phyloP scores from a whole-genome alignment of 768 basidiomycete species.

The Leccinum fibrillosum region DNA sequence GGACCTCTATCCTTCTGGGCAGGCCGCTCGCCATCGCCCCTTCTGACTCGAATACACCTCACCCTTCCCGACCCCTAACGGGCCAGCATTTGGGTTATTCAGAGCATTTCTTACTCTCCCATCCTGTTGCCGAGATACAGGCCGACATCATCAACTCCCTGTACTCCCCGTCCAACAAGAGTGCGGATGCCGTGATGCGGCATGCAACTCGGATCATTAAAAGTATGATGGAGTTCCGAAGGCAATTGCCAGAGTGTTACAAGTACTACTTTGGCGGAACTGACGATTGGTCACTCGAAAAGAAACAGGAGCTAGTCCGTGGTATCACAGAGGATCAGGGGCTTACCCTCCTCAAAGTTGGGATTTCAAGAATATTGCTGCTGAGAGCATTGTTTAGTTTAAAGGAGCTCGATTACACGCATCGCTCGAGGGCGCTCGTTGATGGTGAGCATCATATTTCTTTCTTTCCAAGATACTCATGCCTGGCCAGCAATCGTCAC shows the following conservation, averaged over 20 bases:
- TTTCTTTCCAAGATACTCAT: slow-evolving; percentile 6
- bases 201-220: slow-evolving; percentile 79
- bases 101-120: slow-evolving; percentile 76
- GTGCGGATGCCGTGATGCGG: slow-evolving; percentile 65
- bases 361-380: slow-evolving; percentile 75
- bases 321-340: slow-evolving; percentile 80
- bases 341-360: slow-evolving; percentile 77
- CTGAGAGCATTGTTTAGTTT: slow-evolving; percentile 77
- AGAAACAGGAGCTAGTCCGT: slow-evolving; percentile 61
- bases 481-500: slow-evolving; percentile 67
- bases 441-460: slow-evolving; percentile 54
- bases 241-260: slow-evolving; percentile 68
- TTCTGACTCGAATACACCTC: slow-evolving; percentile 79
- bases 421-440: slow-evolving; percentile 67
- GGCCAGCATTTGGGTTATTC: slow-evolving; percentile 50
- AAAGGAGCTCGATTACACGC: slow-evolving; percentile 62
- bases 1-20: slow-evolving; percentile 83
- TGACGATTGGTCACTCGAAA: slow-evolving; percentile 67
- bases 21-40: slow-evolving; percentile 81
- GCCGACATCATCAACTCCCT: slow-evolving; percentile 87
- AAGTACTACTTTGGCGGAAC: slow-evolving; percentile 76
- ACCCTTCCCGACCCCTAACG: slow-evolving; percentile 46
- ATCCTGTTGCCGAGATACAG: slow-evolving; percentile 78
- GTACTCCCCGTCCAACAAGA: slow-evolving; percentile 72
- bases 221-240: slow-evolving; percentile 68